phyloP scores from a whole-genome alignment of 2,329 filamentous ascomycete genomes.

The Botryotinia calthae region DNA sequence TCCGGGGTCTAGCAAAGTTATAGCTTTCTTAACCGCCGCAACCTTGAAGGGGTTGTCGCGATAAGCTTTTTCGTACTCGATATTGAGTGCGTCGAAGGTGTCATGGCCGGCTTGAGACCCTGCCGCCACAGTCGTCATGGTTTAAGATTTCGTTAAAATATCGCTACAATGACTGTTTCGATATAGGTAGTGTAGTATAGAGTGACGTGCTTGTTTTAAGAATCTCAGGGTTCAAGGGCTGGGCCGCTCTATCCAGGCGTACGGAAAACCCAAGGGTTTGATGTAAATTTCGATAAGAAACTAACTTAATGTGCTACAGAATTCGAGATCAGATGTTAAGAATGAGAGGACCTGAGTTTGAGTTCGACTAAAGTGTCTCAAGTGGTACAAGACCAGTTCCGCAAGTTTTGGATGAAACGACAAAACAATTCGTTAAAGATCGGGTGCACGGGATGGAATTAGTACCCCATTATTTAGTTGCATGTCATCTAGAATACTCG shows the following conservation, averaged over 20 bases:
- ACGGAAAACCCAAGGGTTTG: not conserved
- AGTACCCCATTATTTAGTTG: not conserved
- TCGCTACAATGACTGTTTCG: not conserved
- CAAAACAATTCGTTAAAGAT: not conserved
- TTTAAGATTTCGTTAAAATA: not conserved
- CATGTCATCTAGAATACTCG: not conserved
- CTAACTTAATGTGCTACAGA: too few species aligned
- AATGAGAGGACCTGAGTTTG: not conserved
- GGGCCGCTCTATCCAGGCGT: not conserved
- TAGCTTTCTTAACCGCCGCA: not conserved
- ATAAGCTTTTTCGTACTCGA: constrained; percentile 21
- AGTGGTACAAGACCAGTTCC: not conserved
- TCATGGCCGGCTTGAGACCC: constrained; percentile 29
- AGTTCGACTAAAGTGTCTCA: not conserved
- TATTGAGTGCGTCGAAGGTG: constrained; percentile 22
- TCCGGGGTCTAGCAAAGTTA: not conserved
- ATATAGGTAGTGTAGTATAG: not conserved
- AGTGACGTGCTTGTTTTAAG: not conserved
- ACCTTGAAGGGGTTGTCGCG: constrained; percentile 13
- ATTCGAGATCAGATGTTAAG: not conserved
- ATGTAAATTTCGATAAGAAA: not conserved
- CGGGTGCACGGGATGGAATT: not conserved
- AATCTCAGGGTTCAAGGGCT: not conserved
- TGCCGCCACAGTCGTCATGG: constrained; percentile 21
- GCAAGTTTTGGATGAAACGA: not conserved